Evolutionary conservation across 768 basidiomycete genomes (phyloP).

Genomic region (Rhodotorula taiwanensis): DNA sequence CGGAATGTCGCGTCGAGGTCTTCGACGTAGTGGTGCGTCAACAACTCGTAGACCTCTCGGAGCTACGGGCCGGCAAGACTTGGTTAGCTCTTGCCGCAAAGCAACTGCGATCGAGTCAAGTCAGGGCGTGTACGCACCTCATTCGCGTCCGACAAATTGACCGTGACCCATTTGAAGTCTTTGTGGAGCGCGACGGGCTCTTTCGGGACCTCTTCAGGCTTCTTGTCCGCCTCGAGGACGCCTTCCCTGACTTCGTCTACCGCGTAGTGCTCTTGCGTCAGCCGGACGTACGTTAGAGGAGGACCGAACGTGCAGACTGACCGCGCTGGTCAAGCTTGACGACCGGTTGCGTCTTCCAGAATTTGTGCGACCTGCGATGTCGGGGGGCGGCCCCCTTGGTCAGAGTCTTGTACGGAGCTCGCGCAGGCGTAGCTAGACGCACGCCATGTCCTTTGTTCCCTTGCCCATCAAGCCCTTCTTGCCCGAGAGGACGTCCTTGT

Average conservation of each 20-base stretch:
- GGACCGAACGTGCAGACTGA: not conserved
- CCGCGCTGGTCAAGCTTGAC: constrained; percentile 63
- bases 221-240: constrained; percentile 74
- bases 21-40: constrained; percentile 92
- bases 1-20: constrained; percentile 94
- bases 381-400: not conserved
- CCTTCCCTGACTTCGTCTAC: constrained; percentile 59
- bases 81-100: not conserved
- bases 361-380: constrained; percentile 48
- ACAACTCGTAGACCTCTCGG: constrained; percentile 82
- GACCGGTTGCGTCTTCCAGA: constrained; percentile 97
- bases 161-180: constrained; percentile 81
- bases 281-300: too few relatives aligned
- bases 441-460: constrained; percentile 65
- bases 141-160: constrained; percentile 68
- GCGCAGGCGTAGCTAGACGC: not conserved
- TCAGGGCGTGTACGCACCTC: constrained; percentile 45
- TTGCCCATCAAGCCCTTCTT: constrained; percentile 68
- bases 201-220: constrained; percentile 70
- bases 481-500: constrained; percentile 67
- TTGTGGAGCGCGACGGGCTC: constrained; percentile 81
- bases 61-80: constrained; percentile 46
- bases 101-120: not conserved
- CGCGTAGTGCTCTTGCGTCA: not conserved
- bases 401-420: not conserved